phyloP scores from a whole-genome alignment of 2,329 filamentous ascomycete species.

The Fusarium scirpi region DNA sequence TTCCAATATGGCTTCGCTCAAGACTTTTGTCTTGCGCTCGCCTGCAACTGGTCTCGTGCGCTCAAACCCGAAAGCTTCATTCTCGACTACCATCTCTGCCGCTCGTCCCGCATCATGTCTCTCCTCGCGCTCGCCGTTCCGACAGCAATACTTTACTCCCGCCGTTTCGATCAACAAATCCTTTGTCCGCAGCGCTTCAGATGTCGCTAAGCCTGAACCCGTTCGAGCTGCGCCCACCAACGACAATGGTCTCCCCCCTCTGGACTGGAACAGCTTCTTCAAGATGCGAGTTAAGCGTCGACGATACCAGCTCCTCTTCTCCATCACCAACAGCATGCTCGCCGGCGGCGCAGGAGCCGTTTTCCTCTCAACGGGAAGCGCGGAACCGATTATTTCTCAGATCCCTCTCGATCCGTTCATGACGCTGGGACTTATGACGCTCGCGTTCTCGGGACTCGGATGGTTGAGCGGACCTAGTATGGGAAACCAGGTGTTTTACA shows the following conservation, averaged over 20 bases:
- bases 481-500: slow-evolving; percentile 82
- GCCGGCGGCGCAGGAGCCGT: slow-evolving; percentile 73
- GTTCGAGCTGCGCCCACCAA: slow-evolving; percentile 29
- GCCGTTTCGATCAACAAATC: slow-evolving; percentile 27
- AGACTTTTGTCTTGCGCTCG: slow-evolving; percentile 51
- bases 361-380: slow-evolving; percentile 76
- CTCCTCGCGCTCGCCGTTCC: slow-evolving; percentile 33
- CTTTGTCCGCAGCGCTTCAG: slow-evolving; percentile 39
- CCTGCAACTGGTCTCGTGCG: slow-evolving; percentile 43
- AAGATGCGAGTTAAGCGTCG: slow-evolving; percentile 86
- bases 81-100: slow-evolving; percentile 42
- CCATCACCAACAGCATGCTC: slow-evolving; percentile 71
- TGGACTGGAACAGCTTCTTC: slow-evolving; percentile 95
- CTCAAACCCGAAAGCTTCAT: slow-evolving; percentile 47
- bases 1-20: slow-evolving; percentile 49
- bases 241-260: slow-evolving; percentile 48
- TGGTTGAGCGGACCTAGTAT: slow-evolving; percentile 90
- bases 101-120: slow-evolving; percentile 39
- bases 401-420: slow-evolving; percentile 90
- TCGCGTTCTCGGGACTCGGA: slow-evolving; percentile 81
- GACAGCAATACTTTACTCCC: slow-evolving; percentile 35
- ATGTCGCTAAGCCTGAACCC: slow-evolving; percentile 22
- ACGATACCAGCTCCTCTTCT: slow-evolving; percentile 84
- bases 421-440: slow-evolving; percentile 82
- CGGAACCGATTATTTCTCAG: slow-evolving; percentile 76